These are phyloP conservation scores for Amanita inopinata DNA, from an alignment of 768 basidiomycete species.

Conservation along the genomic window DNA sequence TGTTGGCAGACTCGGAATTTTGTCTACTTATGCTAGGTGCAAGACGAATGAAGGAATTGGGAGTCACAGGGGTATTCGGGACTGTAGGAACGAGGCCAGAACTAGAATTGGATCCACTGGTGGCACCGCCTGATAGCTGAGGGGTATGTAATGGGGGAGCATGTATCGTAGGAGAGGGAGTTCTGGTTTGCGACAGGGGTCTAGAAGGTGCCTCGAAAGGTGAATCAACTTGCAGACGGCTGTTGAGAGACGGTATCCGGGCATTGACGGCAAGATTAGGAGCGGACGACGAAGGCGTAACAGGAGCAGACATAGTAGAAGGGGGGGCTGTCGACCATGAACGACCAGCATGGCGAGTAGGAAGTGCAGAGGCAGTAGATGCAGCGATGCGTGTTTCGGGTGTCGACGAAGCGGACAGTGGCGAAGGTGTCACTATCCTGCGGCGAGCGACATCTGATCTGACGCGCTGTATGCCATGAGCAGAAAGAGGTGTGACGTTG, in stretches of 20 bases:
- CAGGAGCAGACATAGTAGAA: neutral
- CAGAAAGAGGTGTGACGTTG: neutral
- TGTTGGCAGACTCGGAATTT: constrained; percentile 1
- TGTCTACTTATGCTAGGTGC: constrained; percentile 1
- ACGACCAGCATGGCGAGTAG: neutral
- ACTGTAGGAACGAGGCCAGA: neutral
- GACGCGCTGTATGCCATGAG: neutral
- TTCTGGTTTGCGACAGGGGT: neutral
- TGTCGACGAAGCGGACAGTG: neutral
- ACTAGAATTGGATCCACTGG: neutral
- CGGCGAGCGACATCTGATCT: neutral
- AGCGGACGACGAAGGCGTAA: constrained; percentile 2
- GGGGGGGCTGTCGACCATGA: neutral
- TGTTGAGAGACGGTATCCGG: neutral
- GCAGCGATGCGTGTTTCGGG: constrained; percentile 1
- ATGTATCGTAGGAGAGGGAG: constrained; percentile 4
- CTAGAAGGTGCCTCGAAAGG: neutral
- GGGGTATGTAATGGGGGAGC: neutral
- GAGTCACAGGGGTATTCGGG: neutral
- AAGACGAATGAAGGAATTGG: neutral
- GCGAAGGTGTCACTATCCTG: neutral
- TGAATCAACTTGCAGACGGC: neutral
- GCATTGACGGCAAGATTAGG: neutral
- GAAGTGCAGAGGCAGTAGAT: neutral
- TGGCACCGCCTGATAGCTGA: neutral